Evolutionary conservation across 257 asterid genomes (phyloP).

Genomic region (Cinchona pubescens): DNA sequence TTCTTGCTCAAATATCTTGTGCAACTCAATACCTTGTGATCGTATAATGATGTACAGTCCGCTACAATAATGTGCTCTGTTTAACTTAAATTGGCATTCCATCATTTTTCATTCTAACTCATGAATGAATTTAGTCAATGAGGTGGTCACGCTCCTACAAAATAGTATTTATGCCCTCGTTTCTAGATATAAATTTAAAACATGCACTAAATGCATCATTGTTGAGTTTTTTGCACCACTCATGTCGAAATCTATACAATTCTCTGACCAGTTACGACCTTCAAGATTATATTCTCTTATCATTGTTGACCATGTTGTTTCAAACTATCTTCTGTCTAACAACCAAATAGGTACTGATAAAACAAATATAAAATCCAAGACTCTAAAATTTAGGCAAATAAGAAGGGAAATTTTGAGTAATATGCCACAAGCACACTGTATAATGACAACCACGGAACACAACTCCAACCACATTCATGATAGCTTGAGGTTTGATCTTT

Average conservation of each 20-base stretch:
- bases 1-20: no score
- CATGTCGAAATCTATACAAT: slow-evolving; percentile 19
- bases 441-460: background rate
- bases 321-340: background rate
- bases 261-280: background rate
- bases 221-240: slow-evolving; percentile 13
- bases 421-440: background rate
- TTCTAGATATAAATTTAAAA: background rate
- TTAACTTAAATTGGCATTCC: no score
- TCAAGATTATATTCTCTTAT: background rate
- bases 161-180: background rate
- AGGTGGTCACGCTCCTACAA: background rate
- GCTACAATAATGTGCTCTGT: no score
- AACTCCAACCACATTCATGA: background rate
- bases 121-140: background rate
- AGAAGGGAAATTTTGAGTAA: background rate
- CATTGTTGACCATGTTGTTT: background rate
- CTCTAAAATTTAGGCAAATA: background rate
- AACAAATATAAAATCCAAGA: background rate
- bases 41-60: no score
- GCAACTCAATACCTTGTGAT: no score
- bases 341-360: background rate
- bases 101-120: no score
- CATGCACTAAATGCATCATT: background rate
- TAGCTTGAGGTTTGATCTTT: background rate